Base-by-base conservation (phyloP, 441 rosid species). In the Pelargonium citronellum region DNA sequence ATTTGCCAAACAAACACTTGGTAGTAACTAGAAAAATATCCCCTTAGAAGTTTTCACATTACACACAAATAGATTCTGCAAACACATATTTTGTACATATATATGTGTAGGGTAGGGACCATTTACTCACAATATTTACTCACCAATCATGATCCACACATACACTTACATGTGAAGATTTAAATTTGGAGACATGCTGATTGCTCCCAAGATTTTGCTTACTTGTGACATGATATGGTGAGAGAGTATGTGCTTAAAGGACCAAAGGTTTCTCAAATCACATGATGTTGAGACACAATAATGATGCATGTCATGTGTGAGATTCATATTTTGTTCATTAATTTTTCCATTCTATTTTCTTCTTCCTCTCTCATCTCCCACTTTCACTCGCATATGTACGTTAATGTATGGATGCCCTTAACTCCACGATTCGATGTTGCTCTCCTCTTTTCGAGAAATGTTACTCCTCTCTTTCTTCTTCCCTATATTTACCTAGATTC, bases 201-300 rank as follows among this genome's bases (percentile, higher is more conserved):
- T 53, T 53, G 60, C 60, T 16, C 60, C 19, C 15, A 53, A 53
- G 60, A 53, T 53, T n/a, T 53, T 53, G 60, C 60, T 53, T 53
- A 53, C 17, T 53, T 5, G 17, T 53, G 60, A 15, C 20, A 15
- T 53, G 60, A 53, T 53, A 53, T 53, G 60, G 60, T 53, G 60
- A 53, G 60, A 53, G 60, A 53, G 17, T 53, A 53, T 53, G 9
- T 53, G 60, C 20, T 53, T 53, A 16, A 53, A 53, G 60, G 60
- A 53, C 60, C 60, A 53, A 53, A 53, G 60, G 60, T 53, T 53
- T 53, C 60, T 53, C 60, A 53, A 53, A 53, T 53, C 60, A 53
- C 60, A 53, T 53, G 60, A 53, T 53, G 17, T 53, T 53, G 20
- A 53, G 60, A 53, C 60, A 53, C 19, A 53, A 53, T 39, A 53